These are phyloP conservation scores for Ceratocystis variospora DNA, from an alignment of 2,329 filamentous ascomycete species.

Conservation along the genomic window DNA sequence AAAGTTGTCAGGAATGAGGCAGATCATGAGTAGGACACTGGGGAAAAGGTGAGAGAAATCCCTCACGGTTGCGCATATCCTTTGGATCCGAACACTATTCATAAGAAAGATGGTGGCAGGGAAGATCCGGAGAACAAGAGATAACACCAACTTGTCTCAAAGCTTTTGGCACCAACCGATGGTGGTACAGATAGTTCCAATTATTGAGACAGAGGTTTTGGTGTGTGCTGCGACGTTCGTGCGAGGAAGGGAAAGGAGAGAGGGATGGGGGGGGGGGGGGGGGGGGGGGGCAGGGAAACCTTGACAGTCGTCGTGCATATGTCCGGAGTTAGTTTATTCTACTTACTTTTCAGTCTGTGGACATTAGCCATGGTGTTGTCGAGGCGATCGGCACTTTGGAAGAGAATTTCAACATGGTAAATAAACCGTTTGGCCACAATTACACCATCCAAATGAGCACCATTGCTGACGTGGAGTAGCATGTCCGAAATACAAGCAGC, in stretches of 20 bases:
- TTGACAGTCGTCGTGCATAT: neutral
- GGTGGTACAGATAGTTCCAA: neutral
- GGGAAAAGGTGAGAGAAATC: neutral
- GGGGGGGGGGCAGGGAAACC: neutral
- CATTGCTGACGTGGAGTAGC: constrained; percentile 96
- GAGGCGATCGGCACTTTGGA: constrained; percentile 73
- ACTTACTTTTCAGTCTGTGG: constrained; percentile 47
- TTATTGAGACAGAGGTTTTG: neutral
- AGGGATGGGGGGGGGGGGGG: neutral
- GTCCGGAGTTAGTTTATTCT: neutral
- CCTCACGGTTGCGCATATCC: neutral
- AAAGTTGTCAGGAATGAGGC: constrained; percentile 6
- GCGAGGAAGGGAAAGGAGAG: neutral
- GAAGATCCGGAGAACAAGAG: constrained; percentile 3
- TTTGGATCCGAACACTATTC: neutral
- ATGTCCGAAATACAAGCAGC: constrained; percentile 98
- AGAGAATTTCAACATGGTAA: constrained; percentile 84
- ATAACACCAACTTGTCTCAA: constrained; percentile 1
- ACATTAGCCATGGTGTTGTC: constrained; percentile 50
- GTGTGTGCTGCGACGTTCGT: neutral
- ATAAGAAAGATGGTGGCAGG: constrained; percentile 1
- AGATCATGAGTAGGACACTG: constrained; percentile 9
- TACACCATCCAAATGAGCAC: constrained; percentile 87
- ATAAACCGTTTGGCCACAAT: constrained; percentile 94
- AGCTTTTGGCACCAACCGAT: neutral